Base-by-base conservation (phyloP, 352 stramenopile genomes). In the Thalassiosira livingstoniorum region DNA sequence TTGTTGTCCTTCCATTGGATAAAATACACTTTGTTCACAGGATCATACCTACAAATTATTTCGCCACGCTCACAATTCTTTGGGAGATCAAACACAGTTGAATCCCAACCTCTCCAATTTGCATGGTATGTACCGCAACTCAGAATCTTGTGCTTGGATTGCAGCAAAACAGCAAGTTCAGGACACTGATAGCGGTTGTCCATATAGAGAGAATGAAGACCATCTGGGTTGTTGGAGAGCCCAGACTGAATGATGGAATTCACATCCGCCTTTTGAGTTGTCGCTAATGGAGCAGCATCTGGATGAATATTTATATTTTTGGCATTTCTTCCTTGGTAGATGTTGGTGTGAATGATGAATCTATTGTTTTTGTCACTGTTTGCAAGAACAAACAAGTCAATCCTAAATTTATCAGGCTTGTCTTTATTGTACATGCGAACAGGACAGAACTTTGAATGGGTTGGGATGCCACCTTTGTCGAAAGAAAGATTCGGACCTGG, bases 381-480 rank as follows among this genome's bases (percentile, higher is more conserved):
- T 10, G 10, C 42, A 51, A 51, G 10, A 18, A n/a, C 42, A 51
- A 51, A 51, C 18, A 51, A 51, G 10, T 51, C 42, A 51, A 51
- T 18, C 10, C 42, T 18, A 51, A 51, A 51, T 51, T 51, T 51
- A 51, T 51, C 42, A 51, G 42, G 42, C 18, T 51, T 51, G 42
- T 18, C 18, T 18, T 51, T 10, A 51, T 51, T 51, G 54, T 82
- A 82, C 42, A 72, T 53, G 4, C 65, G n/a, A 11, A 82, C 66
- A 39, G 64, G 75, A 65, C 58, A 64, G 10, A 66, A 57, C 21
- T 58, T 1, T 0, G 75, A 82, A 18, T 66, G 29, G 18, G 25
- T 72, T 42, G 45, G 7, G 31, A 82, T 34, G 2, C 75, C 65
- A 72, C 75, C 75, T 55, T 82, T 55, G 18, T 51, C 42, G 18